phyloP scores from a whole-genome alignment of 495 filamentous ascomycete species.

The Daldinia grandis region DNA sequence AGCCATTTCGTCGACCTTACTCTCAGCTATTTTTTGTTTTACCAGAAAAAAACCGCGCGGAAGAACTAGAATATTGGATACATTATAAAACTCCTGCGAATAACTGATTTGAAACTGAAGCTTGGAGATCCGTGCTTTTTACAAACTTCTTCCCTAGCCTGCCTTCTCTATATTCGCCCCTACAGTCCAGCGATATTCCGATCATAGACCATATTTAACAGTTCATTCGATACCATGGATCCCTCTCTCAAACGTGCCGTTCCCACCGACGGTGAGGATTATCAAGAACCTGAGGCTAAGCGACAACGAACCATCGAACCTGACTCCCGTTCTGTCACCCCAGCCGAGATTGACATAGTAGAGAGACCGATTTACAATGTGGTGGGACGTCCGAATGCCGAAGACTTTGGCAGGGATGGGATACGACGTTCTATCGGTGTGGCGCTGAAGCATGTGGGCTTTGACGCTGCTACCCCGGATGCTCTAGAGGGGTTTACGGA shows the following conservation, averaged over 20 bases:
- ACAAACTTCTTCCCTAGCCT: neutral
- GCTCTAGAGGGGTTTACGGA: slow-evolving; percentile 55
- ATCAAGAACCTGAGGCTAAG: slow-evolving; percentile 39
- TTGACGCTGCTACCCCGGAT: slow-evolving; percentile 49
- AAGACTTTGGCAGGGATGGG: slow-evolving; percentile 49
- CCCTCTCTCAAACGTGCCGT: slow-evolving; percentile 31
- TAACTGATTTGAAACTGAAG: neutral
- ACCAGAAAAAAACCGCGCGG: neutral
- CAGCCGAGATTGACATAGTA: neutral
- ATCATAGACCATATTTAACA: neutral
- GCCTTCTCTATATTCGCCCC: neutral
- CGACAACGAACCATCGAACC: slow-evolving; percentile 40
- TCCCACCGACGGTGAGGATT: slow-evolving; percentile 24
- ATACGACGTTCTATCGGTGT: slow-evolving; percentile 52
- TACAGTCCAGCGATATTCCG: neutral
- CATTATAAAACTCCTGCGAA: neutral
- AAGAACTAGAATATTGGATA: neutral
- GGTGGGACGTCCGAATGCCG: slow-evolving; percentile 34
- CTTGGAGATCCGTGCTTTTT: neutral
- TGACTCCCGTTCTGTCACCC: slow-evolving; percentile 17
- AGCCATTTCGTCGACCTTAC: neutral
- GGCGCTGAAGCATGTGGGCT: slow-evolving; percentile 53
- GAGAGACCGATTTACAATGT: slow-evolving; percentile 11
- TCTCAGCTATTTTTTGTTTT: neutral
- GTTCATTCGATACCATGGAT: slow-evolving; percentile 13